Evolutionary conservation across 129 eudicot species (phyloP).

Genomic region (Lactuca saligna): DNA sequence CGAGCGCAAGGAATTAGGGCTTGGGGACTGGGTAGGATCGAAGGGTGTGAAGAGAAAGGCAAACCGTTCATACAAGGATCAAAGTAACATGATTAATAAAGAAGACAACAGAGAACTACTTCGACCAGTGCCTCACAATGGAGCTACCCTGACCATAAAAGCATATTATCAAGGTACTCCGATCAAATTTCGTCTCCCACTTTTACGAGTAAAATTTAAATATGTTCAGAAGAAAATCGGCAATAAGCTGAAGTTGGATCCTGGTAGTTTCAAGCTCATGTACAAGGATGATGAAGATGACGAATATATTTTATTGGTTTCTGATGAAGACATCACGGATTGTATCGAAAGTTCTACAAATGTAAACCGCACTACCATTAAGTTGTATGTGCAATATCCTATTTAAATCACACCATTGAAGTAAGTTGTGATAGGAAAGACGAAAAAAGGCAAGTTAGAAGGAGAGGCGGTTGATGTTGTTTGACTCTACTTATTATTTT

Average conservation of each 20-base stretch:
- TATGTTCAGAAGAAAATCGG: constrained; percentile 26
- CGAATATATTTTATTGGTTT: constrained; percentile 31
- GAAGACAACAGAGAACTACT: background rate
- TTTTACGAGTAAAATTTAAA: constrained; percentile 11
- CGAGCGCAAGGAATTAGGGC: background rate
- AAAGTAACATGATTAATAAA: background rate
- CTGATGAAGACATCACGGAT: constrained; percentile 25
- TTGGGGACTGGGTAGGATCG: background rate
- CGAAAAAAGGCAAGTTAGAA: too few species aligned
- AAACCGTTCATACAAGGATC: background rate
- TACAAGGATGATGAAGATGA: constrained; percentile 33
- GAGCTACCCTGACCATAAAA: constrained; percentile 26
- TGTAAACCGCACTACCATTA: background rate
- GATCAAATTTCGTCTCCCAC: constrained; percentile 22
- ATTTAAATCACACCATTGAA: too few species aligned
- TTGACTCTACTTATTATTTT: too few species aligned
- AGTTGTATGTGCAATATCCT: constrained; percentile 4
- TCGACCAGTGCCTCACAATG: background rate
- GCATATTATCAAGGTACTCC: constrained; percentile 22
- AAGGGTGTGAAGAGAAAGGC: background rate
- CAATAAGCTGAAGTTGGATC: constrained; percentile 18
- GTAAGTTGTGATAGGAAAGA: too few species aligned
- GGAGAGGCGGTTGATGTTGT: too few species aligned
- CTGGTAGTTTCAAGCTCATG: constrained; percentile 21
- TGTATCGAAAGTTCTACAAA: constrained; percentile 1